Evolutionary conservation across 2,329 filamentous ascomycete genomes (phyloP).

Genomic region (Ceratocystis variospora): DNA sequence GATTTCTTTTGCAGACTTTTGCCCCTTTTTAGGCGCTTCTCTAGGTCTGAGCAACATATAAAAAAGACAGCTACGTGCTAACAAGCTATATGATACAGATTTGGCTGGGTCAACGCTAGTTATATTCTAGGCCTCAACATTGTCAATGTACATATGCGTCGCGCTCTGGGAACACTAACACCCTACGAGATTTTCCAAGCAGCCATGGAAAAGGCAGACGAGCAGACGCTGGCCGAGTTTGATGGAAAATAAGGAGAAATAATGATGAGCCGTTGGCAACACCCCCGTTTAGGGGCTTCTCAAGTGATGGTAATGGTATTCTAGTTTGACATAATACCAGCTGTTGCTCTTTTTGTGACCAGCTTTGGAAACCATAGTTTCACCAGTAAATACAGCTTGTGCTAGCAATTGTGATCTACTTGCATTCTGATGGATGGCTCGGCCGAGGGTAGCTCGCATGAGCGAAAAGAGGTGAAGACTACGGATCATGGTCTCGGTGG

Average conservation of each 20-base stretch:
- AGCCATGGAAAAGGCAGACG: conserved; percentile 44
- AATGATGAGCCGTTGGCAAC: neutral
- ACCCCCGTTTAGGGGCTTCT: too few relatives aligned
- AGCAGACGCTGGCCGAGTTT: conserved; percentile 39
- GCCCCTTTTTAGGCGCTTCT: neutral
- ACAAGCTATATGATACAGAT: conserved; percentile 40
- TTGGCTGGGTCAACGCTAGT: conserved; percentile 97
- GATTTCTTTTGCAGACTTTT: neutral
- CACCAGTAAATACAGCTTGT: neutral
- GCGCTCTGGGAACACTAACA: conserved; percentile 76
- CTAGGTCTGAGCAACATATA: neutral
- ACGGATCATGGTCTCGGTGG: too few relatives aligned
- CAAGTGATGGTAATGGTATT: too few relatives aligned
- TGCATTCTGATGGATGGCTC: neutral
- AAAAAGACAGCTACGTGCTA: conserved; percentile 21
- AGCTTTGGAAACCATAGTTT: too few relatives aligned
- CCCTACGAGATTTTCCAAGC: conserved; percentile 71
- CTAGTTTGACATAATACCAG: too few relatives aligned
- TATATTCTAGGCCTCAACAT: conserved; percentile 89
- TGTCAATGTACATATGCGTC: conserved; percentile 75
- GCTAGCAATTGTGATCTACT: neutral
- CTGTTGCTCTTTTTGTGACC: too few relatives aligned
- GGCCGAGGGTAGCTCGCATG: conserved; percentile 4
- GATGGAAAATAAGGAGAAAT: conserved; percentile 8
- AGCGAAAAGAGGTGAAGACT: too few relatives aligned